A percentile compares a stretch with the other conserved stretches of the same genome.
These are phyloP conservation scores for Rickenella mellea DNA, from an alignment of 768 basidiomycete genomes.

Conservation along the genomic window DNA sequence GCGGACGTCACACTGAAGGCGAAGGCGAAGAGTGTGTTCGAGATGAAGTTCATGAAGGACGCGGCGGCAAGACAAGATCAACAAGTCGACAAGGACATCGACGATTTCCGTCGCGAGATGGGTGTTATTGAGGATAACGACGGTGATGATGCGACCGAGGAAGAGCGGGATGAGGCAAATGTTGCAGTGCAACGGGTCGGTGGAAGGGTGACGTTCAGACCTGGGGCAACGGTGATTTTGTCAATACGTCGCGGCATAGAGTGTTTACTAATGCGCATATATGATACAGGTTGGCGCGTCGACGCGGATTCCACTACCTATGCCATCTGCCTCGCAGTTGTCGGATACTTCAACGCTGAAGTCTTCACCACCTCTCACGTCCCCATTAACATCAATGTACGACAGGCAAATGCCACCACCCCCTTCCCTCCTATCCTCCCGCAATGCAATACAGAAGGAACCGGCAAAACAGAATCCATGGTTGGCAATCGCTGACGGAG, in stretches of 20 bases:
- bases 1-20: slow-evolving; percentile 12
- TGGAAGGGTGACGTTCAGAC: slow-evolving; percentile 56
- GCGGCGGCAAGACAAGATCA: slow-evolving; percentile 63
- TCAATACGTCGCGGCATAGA: not conserved
- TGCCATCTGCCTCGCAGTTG: not conserved
- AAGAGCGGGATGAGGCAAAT: slow-evolving; percentile 20
- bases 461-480: slow-evolving; percentile 62
- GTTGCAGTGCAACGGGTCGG: slow-evolving; percentile 48
- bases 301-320: not conserved
- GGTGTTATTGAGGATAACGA: slow-evolving; percentile 28
- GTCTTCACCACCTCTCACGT: not conserved
- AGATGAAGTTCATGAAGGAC: slow-evolving; percentile 99
- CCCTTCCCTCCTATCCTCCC: slow-evolving; percentile 12
- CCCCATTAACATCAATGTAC: not conserved
- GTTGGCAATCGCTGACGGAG: slow-evolving; percentile 41
- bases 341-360: not conserved
- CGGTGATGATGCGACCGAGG: slow-evolving; percentile 22
- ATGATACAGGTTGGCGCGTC: too few species aligned
- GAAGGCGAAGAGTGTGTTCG: slow-evolving; percentile 67
- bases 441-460: slow-evolving; percentile 9
- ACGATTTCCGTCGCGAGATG: slow-evolving; percentile 68
- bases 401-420: not conserved
- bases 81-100: slow-evolving; percentile 50
- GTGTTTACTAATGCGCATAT: not conserved
- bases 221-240: slow-evolving; percentile 29